Percentiles rank a stretch among this genome's conserved stretches.
Conservation (phyloP, 257 asterid genomes). For the Solanum neorickii region DNA sequence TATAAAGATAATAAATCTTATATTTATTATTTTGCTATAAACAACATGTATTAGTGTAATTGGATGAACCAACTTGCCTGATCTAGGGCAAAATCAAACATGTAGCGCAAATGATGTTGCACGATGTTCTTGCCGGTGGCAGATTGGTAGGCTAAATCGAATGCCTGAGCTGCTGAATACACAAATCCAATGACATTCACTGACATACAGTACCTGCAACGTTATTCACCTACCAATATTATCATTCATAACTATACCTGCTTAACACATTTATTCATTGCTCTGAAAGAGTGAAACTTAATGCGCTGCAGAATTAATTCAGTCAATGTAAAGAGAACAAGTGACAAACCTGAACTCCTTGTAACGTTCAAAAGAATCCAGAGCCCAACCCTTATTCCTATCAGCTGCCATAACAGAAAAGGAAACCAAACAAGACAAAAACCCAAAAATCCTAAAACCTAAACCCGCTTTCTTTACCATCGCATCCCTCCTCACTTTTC, state of each 20-base stretch:
- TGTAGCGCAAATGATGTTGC: slow-evolving; percentile 30
- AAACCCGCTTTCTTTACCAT: slow-evolving; percentile 40
- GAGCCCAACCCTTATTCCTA: slow-evolving; percentile 59
- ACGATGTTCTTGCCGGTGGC: slow-evolving; percentile 35
- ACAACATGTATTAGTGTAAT: not conserved
- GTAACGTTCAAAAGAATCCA: slow-evolving; percentile 52
- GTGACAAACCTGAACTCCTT: slow-evolving; percentile 24
- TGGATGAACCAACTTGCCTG: slow-evolving; percentile 48
- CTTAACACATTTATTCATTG: not conserved
- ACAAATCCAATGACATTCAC: slow-evolving; percentile 60
- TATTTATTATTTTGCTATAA: not conserved
- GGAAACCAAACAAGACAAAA: slow-evolving; percentile 49
- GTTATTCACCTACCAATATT: slow-evolving; percentile 5
- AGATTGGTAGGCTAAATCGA: slow-evolving; percentile 32
- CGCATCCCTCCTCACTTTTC: slow-evolving; percentile 26
- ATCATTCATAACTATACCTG: not conserved
- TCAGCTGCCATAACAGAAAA: slow-evolving; percentile 65
- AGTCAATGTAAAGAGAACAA: not conserved
- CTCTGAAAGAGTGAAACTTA: not conserved
- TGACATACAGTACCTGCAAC: slow-evolving; percentile 59
- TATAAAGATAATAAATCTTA: not conserved
- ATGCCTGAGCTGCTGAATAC: slow-evolving; percentile 66
- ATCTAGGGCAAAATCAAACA: slow-evolving; percentile 63
- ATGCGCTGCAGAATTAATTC: not conserved
- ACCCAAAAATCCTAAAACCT: slow-evolving; percentile 53